Conservation (phyloP, 208 protist species). For the Tritrichomonas foetus region DNA sequence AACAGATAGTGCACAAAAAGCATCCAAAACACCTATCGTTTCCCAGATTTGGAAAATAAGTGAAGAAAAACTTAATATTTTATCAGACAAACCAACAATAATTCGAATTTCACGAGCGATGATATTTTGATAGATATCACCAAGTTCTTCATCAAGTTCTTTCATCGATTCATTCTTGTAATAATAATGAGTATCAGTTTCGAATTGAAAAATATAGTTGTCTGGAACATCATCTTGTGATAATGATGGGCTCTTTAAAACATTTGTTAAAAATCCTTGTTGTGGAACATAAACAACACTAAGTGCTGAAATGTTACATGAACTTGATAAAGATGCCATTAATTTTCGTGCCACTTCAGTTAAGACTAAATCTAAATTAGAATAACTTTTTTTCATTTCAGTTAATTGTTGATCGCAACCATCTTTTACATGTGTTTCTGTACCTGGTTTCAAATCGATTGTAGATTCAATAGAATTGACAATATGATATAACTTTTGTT, state of each 20-base stretch:
- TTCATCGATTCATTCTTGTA: slow-evolving; percentile 24
- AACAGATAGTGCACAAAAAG: not conserved
- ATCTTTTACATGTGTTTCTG: not conserved
- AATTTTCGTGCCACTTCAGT: not conserved
- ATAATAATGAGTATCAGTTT: not conserved
- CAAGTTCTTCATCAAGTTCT: not conserved
- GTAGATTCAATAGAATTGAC: not conserved
- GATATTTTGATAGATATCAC: not conserved
- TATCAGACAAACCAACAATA: not conserved
- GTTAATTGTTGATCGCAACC: not conserved
- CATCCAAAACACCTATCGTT: not conserved
- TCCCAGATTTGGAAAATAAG: not conserved
- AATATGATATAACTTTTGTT: too few species aligned
- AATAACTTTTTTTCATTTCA: not conserved
- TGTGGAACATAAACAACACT: slow-evolving; percentile 15
- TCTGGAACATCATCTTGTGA: not conserved
- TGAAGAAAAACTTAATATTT: not conserved
- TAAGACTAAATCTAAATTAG: not conserved
- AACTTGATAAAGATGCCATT: not conserved
- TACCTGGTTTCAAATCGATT: not conserved
- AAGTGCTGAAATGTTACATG: not conserved
- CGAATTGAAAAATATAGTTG: not conserved
- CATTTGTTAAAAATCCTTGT: not conserved
- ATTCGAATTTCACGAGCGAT: not conserved
- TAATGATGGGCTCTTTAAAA: not conserved